Conservation (phyloP, 2,329 filamentous ascomycete genomes). For the Aspergillus phoenicis region DNA sequence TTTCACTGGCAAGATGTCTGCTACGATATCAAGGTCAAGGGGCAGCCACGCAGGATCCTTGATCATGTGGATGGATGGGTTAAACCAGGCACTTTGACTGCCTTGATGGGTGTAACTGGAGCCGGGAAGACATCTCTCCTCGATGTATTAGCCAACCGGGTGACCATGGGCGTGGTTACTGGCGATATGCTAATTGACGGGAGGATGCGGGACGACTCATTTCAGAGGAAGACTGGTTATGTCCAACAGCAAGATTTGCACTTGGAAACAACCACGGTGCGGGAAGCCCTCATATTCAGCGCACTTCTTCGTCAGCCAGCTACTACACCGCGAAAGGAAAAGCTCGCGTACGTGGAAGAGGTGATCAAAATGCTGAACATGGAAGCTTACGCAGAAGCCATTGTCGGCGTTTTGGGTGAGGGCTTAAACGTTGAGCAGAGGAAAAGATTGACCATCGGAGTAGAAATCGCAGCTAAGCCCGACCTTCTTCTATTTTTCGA, state of each 20-base stretch:
- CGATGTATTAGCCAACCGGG: conserved; percentile 78
- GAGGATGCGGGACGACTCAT: conserved; percentile 70
- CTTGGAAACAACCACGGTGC: conserved; percentile 77
- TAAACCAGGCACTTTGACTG: conserved; percentile 84
- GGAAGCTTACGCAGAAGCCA: conserved; percentile 82
- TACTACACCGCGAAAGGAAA: conserved; percentile 70
- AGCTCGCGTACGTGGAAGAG: conserved; percentile 81
- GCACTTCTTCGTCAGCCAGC: conserved; percentile 81
- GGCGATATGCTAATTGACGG: conserved; percentile 83
- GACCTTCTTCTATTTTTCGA: conserved; percentile 86
- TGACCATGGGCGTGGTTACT: conserved; percentile 81
- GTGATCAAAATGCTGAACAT: conserved; percentile 88
- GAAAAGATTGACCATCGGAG: conserved; percentile 82
- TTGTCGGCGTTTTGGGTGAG: conserved; percentile 84
- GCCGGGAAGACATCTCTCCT: conserved; percentile 89
- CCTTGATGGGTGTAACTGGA: conserved; percentile 85
- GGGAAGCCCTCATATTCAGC: conserved; percentile 82
- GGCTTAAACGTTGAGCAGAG: conserved; percentile 65
- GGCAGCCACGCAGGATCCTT: conserved; percentile 70
- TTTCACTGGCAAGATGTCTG: conserved; percentile 85
- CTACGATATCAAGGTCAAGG: conserved; percentile 80
- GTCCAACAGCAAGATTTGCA: conserved; percentile 92
- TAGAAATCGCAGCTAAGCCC: conserved; percentile 89
- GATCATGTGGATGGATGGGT: conserved; percentile 90
- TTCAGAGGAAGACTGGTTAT: conserved; percentile 55